Conservation (phyloP, 148 eudicot genomes). For the Persicaria maculosa region DNA sequence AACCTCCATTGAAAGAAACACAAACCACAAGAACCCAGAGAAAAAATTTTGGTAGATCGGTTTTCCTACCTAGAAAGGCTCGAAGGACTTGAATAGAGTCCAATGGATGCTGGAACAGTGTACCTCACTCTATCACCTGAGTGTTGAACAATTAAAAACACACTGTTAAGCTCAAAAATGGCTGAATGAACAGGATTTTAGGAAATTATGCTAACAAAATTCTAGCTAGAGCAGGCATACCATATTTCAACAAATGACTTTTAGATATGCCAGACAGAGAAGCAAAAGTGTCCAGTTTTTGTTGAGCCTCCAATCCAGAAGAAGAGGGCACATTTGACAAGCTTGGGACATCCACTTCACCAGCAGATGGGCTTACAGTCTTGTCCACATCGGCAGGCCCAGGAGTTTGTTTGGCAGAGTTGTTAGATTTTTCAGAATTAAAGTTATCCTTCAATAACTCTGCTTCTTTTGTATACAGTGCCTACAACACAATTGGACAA, state of each 20-base stretch:
- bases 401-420: constrained; percentile 37
- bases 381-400: constrained; percentile 40
- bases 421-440: constrained; percentile 40
- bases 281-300: constrained; percentile 41
- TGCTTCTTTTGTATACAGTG: constrained; percentile 58
- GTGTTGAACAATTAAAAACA: constrained; percentile 14
- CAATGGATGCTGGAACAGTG: constrained; percentile 44
- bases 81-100: constrained; percentile 39
- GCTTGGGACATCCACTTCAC: constrained; percentile 42
- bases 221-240: constrained; percentile 23
- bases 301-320: constrained; percentile 36
- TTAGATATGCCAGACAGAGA: constrained; percentile 43
- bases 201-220: background rate
- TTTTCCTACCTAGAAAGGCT: constrained; percentile 48
- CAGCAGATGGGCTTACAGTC: constrained; percentile 21
- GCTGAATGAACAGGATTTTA: background rate
- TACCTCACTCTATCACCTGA: constrained; percentile 80
- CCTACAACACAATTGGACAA: constrained; percentile 27
- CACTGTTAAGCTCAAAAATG: background rate
- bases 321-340: constrained; percentile 33
- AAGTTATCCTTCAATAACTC: constrained; percentile 54
- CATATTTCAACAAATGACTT: constrained; percentile 48
- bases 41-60: background rate
- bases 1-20: background rate
- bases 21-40: background rate